Evolutionary conservation across 192 early-diverging fungal species (phyloP), one percentile per base, ranked within the genome.

Genomic region (Entomortierella chlamydospora): DNA sequence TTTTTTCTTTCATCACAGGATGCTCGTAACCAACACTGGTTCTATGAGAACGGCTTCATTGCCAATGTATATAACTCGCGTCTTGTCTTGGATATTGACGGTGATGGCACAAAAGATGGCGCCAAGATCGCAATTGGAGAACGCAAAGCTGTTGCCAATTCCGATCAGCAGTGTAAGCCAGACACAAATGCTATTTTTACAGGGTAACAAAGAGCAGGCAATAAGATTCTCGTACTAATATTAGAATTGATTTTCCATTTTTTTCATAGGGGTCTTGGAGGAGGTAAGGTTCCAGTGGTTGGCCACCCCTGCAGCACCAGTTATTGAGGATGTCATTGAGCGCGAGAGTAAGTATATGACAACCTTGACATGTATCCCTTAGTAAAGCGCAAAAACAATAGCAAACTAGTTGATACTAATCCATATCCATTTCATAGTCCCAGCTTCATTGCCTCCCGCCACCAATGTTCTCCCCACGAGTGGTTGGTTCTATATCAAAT

Each of bases 401-500:
- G n/a, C n/a, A n/a, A n/a, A n/a, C n/a, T n/a, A n/a, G 34, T 37
- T 37, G 4, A 37, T 10, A 37, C 15, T 47, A 12, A 47, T 15
- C 4, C 45, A 4, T 47, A 8, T 29, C 0, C 13, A 23, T 5
- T 57, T 23, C 25, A 7, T 37, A 47, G 28, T 63, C 23, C 33
- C 43, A 43, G 41, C 31, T 17, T 23, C 57, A 20, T 20, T 37
- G 11, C 13, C 61, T 39, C n/a, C 53, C 18, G 57, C 66, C 45
- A 49, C 52, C 52, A 58, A 52, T 12, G 61, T 43, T 15, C 41
- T 70, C 22, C 74, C 74, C 28, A 59, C 67, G 54, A 70, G n/a
- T 30, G 74, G 74, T 26, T 78, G 74, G 74, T 78, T 78, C 67
- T 78, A 70, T 59, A 78, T 78, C 61, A 67, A 62, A 67, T 78